Percentiles rank a stretch among this genome's conserved stretches.
Conservation (phyloP, 192 early-diverging fungal species). For the Hyaloraphidium curvatum region DNA sequence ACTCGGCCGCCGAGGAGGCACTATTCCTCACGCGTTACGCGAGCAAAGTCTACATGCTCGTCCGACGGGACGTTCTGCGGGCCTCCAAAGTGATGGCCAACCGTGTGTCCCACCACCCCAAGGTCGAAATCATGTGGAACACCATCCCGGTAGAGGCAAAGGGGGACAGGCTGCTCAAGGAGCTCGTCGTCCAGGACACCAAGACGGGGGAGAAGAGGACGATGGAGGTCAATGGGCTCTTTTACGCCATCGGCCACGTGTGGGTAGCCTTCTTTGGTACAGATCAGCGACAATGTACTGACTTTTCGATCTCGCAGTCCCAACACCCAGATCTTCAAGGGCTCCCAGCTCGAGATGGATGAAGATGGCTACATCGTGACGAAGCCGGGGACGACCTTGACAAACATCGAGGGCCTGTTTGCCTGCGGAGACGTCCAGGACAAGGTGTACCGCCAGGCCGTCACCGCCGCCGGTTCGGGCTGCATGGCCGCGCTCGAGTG, state of each 20-base stretch:
- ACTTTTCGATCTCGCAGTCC: too few relatives aligned
- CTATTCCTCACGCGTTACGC: conserved; percentile 89
- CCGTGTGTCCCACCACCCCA: conserved; percentile 60
- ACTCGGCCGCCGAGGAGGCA: conserved; percentile 91
- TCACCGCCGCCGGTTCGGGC: conserved; percentile 89
- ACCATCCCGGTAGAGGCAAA: conserved; percentile 62
- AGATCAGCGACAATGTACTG: too few relatives aligned
- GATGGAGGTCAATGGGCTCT: conserved; percentile 71
- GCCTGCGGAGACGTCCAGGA: conserved; percentile 98
- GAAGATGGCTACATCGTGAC: conserved; percentile 76
- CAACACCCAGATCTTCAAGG: conserved; percentile 17
- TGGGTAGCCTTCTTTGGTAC: too few relatives aligned
- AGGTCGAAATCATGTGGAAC: conserved; percentile 87
- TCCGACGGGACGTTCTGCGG: conserved; percentile 85
- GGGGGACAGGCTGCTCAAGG: conserved; percentile 62
- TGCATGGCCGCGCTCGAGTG: conserved; percentile 96
- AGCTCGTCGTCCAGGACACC: conserved; percentile 58
- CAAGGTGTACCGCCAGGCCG: conserved; percentile 86
- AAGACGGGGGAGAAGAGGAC: conserved; percentile 23
- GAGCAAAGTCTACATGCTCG: conserved; percentile 78
- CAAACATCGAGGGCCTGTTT: conserved; percentile 83
- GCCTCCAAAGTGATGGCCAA: conserved; percentile 95
- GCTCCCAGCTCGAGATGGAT: conserved; percentile 56
- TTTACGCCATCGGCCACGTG: conserved; percentile 94
- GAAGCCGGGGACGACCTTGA: conserved; percentile 48